Evolutionary conservation across 2,329 filamentous ascomycete species (phyloP).

Genomic region (Albophoma yamanashiensis): DNA sequence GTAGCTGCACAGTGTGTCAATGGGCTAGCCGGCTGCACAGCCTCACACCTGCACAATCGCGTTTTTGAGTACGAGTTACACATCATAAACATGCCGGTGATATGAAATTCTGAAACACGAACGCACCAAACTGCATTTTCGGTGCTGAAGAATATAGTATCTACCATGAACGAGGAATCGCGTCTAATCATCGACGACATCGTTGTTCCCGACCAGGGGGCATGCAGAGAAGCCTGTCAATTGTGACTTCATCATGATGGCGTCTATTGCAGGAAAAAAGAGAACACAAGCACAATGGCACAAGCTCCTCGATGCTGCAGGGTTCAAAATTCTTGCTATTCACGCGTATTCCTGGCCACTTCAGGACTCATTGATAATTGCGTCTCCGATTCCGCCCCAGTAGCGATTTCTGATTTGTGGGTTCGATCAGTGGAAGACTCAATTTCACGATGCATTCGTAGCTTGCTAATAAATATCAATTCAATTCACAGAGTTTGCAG

Average conservation of each 20-base stretch:
- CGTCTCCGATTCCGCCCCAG: neutral
- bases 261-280: neutral
- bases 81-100: no score
- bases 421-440: neutral
- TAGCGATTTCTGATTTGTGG: neutral
- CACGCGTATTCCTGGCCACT: neutral
- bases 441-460: neutral
- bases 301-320: neutral
- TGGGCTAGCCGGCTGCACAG: no score
- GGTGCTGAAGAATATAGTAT: neutral
- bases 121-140: no score
- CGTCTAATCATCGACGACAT: neutral
- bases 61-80: no score
- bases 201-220: neutral
- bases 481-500: neutral
- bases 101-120: no score
- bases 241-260: neutral
- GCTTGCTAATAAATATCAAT: neutral
- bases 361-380: neutral
- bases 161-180: neutral
- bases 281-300: neutral
- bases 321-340: neutral
- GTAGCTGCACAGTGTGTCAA: no score
- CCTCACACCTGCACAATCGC: no score
- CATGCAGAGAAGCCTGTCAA: neutral